phyloP scores from a whole-genome alignment of 768 basidiomycete genomes.

The Russula sp. region DNA sequence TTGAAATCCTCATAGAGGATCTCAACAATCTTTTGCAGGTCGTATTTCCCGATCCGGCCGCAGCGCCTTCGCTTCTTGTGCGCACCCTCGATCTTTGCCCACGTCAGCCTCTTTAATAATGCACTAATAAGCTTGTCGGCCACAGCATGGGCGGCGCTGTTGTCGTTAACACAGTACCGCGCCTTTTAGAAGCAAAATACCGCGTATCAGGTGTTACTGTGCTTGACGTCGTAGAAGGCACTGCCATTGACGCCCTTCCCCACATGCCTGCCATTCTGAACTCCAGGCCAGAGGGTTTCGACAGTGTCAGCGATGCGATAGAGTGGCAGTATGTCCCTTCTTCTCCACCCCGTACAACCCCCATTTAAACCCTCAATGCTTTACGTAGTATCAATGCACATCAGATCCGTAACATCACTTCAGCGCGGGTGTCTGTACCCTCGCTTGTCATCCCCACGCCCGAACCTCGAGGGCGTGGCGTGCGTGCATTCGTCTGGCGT shows the following conservation, averaged over 20 bases:
- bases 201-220: slow-evolving; percentile 74
- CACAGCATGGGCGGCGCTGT: slow-evolving; percentile 98
- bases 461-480: slow-evolving; percentile 36
- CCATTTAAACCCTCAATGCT: slow-evolving; percentile 4
- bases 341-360: not conserved
- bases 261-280: slow-evolving; percentile 89
- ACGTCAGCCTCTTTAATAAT: not conserved
- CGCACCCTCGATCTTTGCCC: slow-evolving; percentile 31
- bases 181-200: slow-evolving; percentile 65
- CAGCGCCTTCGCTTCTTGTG: slow-evolving; percentile 74
- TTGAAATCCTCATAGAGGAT: slow-evolving; percentile 70
- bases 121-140: slow-evolving; percentile 63
- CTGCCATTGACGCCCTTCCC: slow-evolving; percentile 89
- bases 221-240: slow-evolving; percentile 88
- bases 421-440: slow-evolving; percentile 89
- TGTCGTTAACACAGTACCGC: slow-evolving; percentile 64
- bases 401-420: slow-evolving; percentile 74
- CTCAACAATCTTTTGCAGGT: slow-evolving; percentile 65
- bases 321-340: slow-evolving; percentile 83
- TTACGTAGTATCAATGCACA: slow-evolving; percentile 65
- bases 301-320: slow-evolving; percentile 78
- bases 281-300: slow-evolving; percentile 81
- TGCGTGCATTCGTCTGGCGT: slow-evolving; percentile 64
- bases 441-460: slow-evolving; percentile 57
- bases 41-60: slow-evolving; percentile 61